Evolutionary conservation across 139 green algal species (phyloP).

Genomic region (Chlorella sp.): DNA sequence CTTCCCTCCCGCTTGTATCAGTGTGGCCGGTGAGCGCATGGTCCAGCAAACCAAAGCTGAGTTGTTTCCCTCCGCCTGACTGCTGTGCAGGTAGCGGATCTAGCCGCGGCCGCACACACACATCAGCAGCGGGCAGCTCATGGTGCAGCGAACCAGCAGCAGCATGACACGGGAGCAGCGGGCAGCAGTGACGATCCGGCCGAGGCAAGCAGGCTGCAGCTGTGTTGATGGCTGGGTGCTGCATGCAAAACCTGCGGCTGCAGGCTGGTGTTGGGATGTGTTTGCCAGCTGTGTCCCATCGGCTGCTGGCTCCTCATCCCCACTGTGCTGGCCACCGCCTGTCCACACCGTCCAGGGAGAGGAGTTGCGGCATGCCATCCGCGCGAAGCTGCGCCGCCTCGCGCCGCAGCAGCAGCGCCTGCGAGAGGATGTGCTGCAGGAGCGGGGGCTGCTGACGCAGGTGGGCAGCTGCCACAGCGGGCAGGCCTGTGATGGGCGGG

Average conservation of each 20-base stretch:
- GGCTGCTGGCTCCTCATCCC: not conserved
- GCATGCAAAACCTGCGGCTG: too few species aligned
- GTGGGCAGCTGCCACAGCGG: not conserved
- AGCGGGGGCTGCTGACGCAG: not conserved
- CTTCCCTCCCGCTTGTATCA: too few species aligned
- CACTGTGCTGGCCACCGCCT: not conserved
- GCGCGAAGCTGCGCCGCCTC: constrained; percentile 1
- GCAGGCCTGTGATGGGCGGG: too few species aligned
- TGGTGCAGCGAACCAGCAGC: not conserved
- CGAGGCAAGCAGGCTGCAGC: too few species aligned
- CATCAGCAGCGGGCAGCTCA: not conserved
- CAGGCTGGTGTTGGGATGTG: too few species aligned
- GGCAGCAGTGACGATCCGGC: not conserved
- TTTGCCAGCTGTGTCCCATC: too few species aligned
- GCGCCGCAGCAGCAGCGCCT: constrained; percentile 4
- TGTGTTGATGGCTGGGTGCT: too few species aligned
- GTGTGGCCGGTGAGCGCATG: too few species aligned
- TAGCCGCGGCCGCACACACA: not conserved
- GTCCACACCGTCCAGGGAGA: not conserved
- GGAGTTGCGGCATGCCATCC: not conserved
- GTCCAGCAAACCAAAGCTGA: too few species aligned
- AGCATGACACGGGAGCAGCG: not conserved
- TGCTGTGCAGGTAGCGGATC: not conserved
- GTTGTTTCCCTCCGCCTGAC: not conserved
- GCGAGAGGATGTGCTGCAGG: constrained; percentile 16